Percentiles rank a stretch among this genome's conserved stretches.
These are phyloP conservation scores for Ceratocystis eucalypticola DNA, from an alignment of 2,329 filamentous ascomycete species.

Conservation along the genomic window DNA sequence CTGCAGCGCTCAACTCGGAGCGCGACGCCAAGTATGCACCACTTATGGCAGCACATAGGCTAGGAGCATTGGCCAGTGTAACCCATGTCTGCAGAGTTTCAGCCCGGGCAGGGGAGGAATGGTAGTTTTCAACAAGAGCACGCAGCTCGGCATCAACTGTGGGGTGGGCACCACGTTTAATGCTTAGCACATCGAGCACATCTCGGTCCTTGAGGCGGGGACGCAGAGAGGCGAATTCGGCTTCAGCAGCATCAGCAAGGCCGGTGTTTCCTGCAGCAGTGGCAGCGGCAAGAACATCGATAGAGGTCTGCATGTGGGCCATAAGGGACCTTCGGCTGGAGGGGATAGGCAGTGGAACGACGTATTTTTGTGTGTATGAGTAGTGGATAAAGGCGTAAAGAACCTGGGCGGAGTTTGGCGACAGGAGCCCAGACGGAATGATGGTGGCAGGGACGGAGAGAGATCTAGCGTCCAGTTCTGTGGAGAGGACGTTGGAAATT, in stretches of 20 bases:
- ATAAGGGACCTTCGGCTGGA: constrained; percentile 16
- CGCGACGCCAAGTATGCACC: constrained; percentile 1
- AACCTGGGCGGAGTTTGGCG: constrained; percentile 8
- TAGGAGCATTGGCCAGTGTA: constrained; percentile 14
- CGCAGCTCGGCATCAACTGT: constrained; percentile 12
- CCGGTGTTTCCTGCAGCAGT: constrained; percentile 12
- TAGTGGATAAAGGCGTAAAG: constrained; percentile 18
- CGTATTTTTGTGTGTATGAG: constrained; percentile 15
- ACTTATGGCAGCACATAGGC: constrained; percentile 9
- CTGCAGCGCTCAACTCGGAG: not conserved
- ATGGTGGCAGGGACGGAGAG: constrained; percentile 11
- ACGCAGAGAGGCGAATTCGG: not conserved
- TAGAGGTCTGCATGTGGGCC: constrained; percentile 17
- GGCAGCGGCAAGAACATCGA: constrained; percentile 14
- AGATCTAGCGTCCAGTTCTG: constrained; percentile 16
- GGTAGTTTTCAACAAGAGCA: constrained; percentile 9
- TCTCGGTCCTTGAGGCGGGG: constrained; percentile 16
- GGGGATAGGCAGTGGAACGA: not conserved
- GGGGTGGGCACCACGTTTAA: constrained; percentile 12
- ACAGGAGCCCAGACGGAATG: constrained; percentile 12
- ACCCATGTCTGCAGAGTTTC: constrained; percentile 13
- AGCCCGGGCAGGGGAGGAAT: constrained; percentile 3
- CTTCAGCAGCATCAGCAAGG: not conserved
- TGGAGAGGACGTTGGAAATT: constrained; percentile 8
- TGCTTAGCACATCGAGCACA: constrained; percentile 10